Base-by-base conservation (phyloP, 139 green algal species). In the Parachlorella kessleri region DNA sequence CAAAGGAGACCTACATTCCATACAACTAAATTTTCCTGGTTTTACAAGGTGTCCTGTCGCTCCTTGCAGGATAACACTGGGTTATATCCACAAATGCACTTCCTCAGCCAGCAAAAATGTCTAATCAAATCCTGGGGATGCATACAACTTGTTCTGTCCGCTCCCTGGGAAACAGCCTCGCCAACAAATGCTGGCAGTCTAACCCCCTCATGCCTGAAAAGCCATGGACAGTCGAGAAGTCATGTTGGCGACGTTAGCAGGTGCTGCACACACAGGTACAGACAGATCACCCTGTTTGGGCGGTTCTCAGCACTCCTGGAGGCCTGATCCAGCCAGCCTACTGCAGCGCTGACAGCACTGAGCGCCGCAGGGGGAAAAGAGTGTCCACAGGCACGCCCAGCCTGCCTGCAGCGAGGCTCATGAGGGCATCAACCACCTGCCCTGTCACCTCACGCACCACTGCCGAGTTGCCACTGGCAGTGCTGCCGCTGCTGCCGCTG, bases 291-390 rank as follows among this genome's bases (percentile, higher is more conserved):
- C n/a, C n/a, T n/a, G n/a, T n/a, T n/a, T n/a, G n/a, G n/a, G n/a
- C n/a, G n/a, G n/a, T n/a, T n/a, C n/a, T n/a, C 14, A 59, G 48
- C 48, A 59, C 14, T 59, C 21, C 48, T 18, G 21, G 14, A 59
- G 14, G 14, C 21, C 48, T 59, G 48, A 14, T 18, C 14, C 48
- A 59, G 14, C 48, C 48, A 18, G 14, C 48, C 48, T 59, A 18
- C 48, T 28, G 21, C 71, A 85, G 63, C 4, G 37, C 3, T 18
- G 48, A 59, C 41, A 80, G 78, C 72, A 82, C 18, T 3, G 59
- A 5, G 23, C 40, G 53, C n/a, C 74, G 63, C 77, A 90, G 72
- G 21, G 85, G 88, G 75, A 92, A 90, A 30, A 92, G 75, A 21
- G 77, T 85, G 59, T 83, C 64, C 1, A 76, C 68, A 28, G 66